Base-by-base conservation (phyloP, 495 filamentous ascomycete genomes). In the Hypomontagnella monticulosa region DNA sequence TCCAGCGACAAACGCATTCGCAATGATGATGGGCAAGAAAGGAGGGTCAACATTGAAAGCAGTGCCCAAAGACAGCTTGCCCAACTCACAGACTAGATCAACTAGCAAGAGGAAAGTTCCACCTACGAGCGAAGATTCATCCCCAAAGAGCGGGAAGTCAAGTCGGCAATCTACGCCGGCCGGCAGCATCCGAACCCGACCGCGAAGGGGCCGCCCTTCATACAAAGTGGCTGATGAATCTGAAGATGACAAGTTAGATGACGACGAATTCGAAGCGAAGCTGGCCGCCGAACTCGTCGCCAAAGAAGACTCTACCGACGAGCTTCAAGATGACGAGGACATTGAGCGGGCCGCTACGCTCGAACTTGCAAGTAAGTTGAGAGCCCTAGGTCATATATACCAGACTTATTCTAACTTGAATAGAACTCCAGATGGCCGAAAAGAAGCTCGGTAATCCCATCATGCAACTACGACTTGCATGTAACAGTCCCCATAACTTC, bases 371-470 rank as follows among this genome's bases (percentile, higher is more conserved):
- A 94, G 87, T 87, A 85, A 59, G 84, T 83, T 5, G 27, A 56
- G 16, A 23, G 19, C 16, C 46, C 23, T 20, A 14, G n/a, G 0
- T 12, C 5, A 27, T 14, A 0, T 1, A 10, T n/a, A 27, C 5
- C 43, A 27, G 16, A 27, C 23, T 27, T 27, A 27, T 6, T 55
- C 68, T 73, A 53, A 75, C 71, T 6, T 1, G 53, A 11, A 57
- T 71, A 88, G 85, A 93, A 66, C 85, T 88, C 56, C 92, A 97
- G 74, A 91, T 97, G 27, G 77, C 85, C n/a, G 84, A 84, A 23
- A 99, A 98, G 80, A 97, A 97, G 73, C 85, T 99, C 20, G 93
- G 96, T 61, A 99, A 99, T 69, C 92, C 93, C 0, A 75, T 98
- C 20, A 89, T 97, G 84, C 95, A 99, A 76, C 87, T 97, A 10